Evolutionary conservation across 305 asterid species (phyloP).

Genomic region (Rubia tinctorum): DNA sequence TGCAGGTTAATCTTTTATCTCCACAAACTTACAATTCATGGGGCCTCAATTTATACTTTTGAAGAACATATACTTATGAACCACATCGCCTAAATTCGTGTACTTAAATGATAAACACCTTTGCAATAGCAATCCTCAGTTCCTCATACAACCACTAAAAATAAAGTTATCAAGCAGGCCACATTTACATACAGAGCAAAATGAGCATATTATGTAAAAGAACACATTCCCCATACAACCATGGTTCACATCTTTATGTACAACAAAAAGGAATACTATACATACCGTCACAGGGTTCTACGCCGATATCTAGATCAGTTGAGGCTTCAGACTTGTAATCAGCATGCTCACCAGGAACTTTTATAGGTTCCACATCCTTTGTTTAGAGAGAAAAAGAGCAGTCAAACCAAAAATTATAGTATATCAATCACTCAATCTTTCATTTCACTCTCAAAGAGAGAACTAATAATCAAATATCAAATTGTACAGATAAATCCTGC

Average conservation of each 20-base stretch:
- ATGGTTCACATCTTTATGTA: background rate
- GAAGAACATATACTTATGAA: background rate
- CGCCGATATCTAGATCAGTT: constrained; percentile 28
- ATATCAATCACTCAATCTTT: background rate
- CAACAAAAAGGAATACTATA: background rate
- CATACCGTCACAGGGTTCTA: constrained; percentile 40
- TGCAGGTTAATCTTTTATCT: background rate
- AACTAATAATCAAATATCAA: background rate
- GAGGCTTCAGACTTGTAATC: constrained; percentile 17
- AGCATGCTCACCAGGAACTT: constrained; percentile 39
- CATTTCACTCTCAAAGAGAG: constrained; percentile 5
- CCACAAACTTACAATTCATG: background rate
- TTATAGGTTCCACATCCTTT: constrained; percentile 42
- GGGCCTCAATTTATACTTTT: background rate
- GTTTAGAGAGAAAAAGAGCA: constrained; percentile 12
- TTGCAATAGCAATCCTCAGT: background rate
- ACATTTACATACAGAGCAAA: background rate
- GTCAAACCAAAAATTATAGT: constrained; percentile 1
- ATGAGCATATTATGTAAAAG: background rate
- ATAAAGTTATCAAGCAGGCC: constrained; percentile 5
- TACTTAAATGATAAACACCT: background rate
- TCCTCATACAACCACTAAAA: background rate
- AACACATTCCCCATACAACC: background rate
- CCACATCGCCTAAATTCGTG: background rate
- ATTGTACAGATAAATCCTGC: background rate